Evolutionary conservation across 2,329 filamentous ascomycete species (phyloP).

Genomic region (Dothiorella sarmentorum): DNA sequence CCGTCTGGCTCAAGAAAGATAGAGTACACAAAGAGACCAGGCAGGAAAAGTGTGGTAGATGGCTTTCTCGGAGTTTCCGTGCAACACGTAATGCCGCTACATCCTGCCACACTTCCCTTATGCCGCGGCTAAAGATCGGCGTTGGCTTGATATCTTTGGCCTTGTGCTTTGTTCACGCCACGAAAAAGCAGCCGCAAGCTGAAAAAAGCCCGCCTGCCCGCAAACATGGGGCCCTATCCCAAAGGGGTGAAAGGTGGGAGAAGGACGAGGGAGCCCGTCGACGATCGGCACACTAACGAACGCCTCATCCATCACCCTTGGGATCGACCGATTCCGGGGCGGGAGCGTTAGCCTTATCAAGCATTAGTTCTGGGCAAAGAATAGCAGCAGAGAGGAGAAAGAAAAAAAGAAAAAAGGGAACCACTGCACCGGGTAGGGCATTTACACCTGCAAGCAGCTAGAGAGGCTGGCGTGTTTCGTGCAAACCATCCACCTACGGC

Average conservation of each 20-base stretch:
- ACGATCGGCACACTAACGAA: background rate
- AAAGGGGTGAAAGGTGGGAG: background rate
- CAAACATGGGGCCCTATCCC: background rate
- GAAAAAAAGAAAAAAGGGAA: background rate
- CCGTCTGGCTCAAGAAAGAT: background rate
- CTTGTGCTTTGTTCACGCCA: too few relatives aligned
- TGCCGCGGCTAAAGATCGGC: background rate
- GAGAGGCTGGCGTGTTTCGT: background rate
- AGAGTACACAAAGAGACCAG: background rate
- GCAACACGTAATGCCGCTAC: background rate
- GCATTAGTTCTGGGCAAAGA: background rate
- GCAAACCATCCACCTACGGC: background rate
- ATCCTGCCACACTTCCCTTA: background rate
- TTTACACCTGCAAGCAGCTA: conserved; percentile 1
- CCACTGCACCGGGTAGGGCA: conserved; percentile 1
- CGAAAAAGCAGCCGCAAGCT: background rate
- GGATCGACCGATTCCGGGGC: background rate
- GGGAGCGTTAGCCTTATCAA: conserved; percentile 1
- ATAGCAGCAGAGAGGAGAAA: background rate
- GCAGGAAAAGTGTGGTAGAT: background rate
- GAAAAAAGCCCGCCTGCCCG: background rate
- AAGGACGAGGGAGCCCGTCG: background rate
- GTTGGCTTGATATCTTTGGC: too few relatives aligned
- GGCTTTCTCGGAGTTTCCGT: conserved; percentile 4
- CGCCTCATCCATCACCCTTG: too few relatives aligned